Evolutionary conservation across 768 basidiomycete species (phyloP), one percentile per base, ranked within the genome.

Genomic region (Pholiota conissans): DNA sequence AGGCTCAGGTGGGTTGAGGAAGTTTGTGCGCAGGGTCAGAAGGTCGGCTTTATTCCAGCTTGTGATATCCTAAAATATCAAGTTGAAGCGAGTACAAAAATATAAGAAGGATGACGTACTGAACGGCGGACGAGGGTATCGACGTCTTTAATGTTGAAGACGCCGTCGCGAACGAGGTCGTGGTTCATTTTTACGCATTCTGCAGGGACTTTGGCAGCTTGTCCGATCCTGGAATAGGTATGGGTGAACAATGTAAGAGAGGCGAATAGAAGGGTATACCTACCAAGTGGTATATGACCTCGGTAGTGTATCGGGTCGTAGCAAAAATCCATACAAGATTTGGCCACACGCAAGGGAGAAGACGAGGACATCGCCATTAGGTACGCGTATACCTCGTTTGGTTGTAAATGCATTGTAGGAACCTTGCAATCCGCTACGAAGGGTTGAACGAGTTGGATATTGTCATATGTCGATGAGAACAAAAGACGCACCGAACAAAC

Each of bases 331-430:
- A 66, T 92, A 95, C 68, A 93, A 73, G 68, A 98, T 96, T 71
- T 96, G 94, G 3, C 86, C 87, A 63, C 86, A 95, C 88, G 84
- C 85, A 3, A 94, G 64, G 0, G 86, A 78, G 65, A 98, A 97
- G 9, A 96, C 81, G 7, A 95, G 69, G 0, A 92, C 82, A 48
- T 89, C 90, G 4, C 95, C 95, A 68, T 94, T 79, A 0, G 94
- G 95, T 14, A 98, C 78, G 42, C 74, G 75, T 42, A 95, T 78
- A 28, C 85, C 84, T 28, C 82, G 82, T 62, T 82, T 83, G 2
- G 79, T 79, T 1, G 92, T 85, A 63, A 86, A 87, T 7, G 84
- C 81, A 65, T 95, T 96, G 69, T 91, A 96, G 0, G 87, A 85
- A 1, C 93, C 95, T 70, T 98, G 95, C 6, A 98, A 76, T 2